Base-by-base conservation (phyloP, 345 rosid genomes). In the Pseudoturritis turrita region DNA sequence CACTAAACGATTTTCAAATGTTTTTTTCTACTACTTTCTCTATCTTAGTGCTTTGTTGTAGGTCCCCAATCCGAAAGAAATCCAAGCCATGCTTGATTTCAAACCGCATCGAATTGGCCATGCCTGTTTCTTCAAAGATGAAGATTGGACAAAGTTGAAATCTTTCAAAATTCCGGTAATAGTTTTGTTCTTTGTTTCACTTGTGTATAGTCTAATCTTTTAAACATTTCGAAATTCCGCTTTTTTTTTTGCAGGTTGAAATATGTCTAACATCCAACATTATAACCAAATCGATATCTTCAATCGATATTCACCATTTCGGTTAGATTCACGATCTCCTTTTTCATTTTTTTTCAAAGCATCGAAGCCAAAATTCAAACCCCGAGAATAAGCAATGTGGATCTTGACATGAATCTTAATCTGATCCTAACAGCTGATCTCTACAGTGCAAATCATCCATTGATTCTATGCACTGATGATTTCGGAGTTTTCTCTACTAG, bases 231-330 rank as follows among this genome's bases (percentile, higher is more conserved):
- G 33, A 63, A n/a, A 25, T 5, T 54, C 6, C 1, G 2, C 50
- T 53, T 3, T 1, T 10, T 70, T 28, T 21, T 77, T 79, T 78
- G 77, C 92, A 95, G 99, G 96, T 95, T n/a, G 99, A 91, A 82
- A 91, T 95, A 70, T 95, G 99, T 74, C 77, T 95, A 84, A 85
- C 96, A 61, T 95, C 99, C 77, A 95, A 95, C 86, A 83, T 95
- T 66, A 71, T 77, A 80, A 95, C 99, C 8, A 78, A 86, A 22
- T 60, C 96, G n/a, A 80, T 91, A 73, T 80, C 98, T 60, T 91
- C 99, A 10, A 78, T 95, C 17, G 96, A 88, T 70, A 73, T 86
- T 64, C 98, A 95, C 80, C 98, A 91, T 84, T 95, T 95, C 19
- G 86, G 99, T 95, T 58, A 80, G 91, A 52, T 44, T 63, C 50